Conservation (phyloP, 306 rosid species). For the Lagenaria siceraria region DNA sequence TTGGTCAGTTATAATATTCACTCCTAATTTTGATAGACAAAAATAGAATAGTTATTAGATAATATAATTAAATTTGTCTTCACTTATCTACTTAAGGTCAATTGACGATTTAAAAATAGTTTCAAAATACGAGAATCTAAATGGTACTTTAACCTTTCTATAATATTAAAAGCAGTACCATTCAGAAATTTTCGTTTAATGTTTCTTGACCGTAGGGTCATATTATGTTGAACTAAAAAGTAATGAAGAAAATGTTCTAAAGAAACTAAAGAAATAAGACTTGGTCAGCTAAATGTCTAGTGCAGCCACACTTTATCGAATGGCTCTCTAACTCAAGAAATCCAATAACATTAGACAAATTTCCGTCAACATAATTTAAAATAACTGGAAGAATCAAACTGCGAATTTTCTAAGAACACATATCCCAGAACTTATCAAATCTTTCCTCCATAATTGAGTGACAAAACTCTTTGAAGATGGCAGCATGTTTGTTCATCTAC, state of each 20-base stretch:
- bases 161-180: no score
- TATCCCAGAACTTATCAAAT: background rate
- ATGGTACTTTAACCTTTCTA: no score
- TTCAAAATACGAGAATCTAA: no score
- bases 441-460: background rate
- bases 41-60: no score
- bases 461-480: background rate
- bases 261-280: background rate
- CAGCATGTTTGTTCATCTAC: slow-evolving; percentile 17
- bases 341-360: background rate
- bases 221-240: no score
- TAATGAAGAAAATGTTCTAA: background rate
- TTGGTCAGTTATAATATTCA: no score
- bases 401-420: background rate
- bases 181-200: no score
- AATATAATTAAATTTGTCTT: no score
- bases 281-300: background rate
- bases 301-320: background rate
- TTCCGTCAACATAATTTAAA: background rate
- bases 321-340: background rate
- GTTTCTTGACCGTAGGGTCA: no score
- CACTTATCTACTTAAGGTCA: no score
- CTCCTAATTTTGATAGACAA: no score
- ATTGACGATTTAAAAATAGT: no score
- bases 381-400: background rate